Base-by-base conservation (phyloP, 257 asterid species). In the Przewalskia tangutica region DNA sequence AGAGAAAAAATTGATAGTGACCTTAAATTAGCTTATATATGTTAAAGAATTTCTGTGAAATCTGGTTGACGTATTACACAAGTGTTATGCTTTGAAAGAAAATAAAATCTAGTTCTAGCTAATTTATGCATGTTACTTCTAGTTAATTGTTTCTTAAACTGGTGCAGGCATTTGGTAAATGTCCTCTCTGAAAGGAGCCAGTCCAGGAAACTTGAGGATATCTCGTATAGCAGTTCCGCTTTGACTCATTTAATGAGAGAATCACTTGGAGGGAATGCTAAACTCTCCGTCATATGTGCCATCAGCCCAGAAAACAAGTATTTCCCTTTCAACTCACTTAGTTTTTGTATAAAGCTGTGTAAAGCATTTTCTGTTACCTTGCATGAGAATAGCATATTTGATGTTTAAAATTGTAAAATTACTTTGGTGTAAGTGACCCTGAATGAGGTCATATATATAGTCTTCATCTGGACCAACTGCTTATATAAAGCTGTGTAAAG, bases 251-350 rank as follows among this genome's bases (percentile, higher is more conserved):
- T 94, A 82, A 87, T 94, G 86, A 88, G 88, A 88, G 97, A 94
- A 84, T 91, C 98, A 36, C 91, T 94, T 77, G 96, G 97, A 51
- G 97, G 98, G 90, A 94, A 94, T 87, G 92, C 97, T 77, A 94
- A 91, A 85, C 96, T 94, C 79, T 88, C 92, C 7, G 86, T 92
- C 81, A 88, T 94, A 83, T 92, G 98, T 82, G 84, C 91, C 86
- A 77, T 94, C 86, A 84, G 91, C 85, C 91, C 94, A 4, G 94
- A 91, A 64, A 78, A 86, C 88, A 94, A 89, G 98, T 94, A 91
- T 55, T 38, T 71, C 42, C 79, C 14, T 23, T 44, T 70, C 34
- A 20, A 44, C 54, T 70, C 18, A 42, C 17, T 68, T 44, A 1
- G 54, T 63, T 8, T 54, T 48, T 71, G 4, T 13, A 23, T 48